phyloP scores from a whole-genome alignment of 805 yeast genomes.

The Candida fluviatilis region DNA sequence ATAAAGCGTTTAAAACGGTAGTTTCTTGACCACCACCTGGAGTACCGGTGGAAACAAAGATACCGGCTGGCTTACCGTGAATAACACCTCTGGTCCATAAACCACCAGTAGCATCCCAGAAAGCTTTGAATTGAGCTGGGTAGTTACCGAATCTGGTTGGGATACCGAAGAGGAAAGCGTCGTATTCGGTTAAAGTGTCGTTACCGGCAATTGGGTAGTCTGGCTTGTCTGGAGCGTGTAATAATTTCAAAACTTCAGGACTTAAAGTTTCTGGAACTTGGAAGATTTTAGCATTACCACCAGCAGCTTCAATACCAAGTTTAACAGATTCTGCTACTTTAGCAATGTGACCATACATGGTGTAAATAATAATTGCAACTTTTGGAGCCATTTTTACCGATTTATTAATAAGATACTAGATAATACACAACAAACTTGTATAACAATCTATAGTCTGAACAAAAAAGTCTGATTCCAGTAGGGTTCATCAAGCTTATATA shows the following conservation, averaged over 20 bases:
- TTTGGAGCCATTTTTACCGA: slow-evolving; percentile 27
- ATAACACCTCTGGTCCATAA: slow-evolving; percentile 75
- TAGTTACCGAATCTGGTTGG: slow-evolving; percentile 82
- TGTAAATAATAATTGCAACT: slow-evolving; percentile 51
- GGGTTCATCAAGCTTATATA: no score
- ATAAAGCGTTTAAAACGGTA: slow-evolving; percentile 60
- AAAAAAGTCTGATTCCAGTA: no score
- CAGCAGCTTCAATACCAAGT: slow-evolving; percentile 67
- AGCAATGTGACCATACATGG: slow-evolving; percentile 74
- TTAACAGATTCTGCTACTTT: slow-evolving; percentile 63
- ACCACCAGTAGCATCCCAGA: slow-evolving; percentile 76
- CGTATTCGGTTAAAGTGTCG: slow-evolving; percentile 58
- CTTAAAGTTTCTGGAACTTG: slow-evolving; percentile 75
- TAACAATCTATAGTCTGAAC: no score
- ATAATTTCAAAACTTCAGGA: slow-evolving; percentile 47
- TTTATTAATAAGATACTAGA: slow-evolving; percentile 1
- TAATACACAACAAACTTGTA: no score
- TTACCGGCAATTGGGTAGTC: slow-evolving; percentile 56
- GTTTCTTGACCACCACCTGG: slow-evolving; percentile 82
- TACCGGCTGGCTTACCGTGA: slow-evolving; percentile 69
- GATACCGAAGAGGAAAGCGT: slow-evolving; percentile 79
- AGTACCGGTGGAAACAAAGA: slow-evolving; percentile 71
- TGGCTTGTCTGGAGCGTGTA: slow-evolving; percentile 57
- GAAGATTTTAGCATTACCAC: slow-evolving; percentile 62
- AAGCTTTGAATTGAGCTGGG: slow-evolving; percentile 75